phyloP scores from a whole-genome alignment of 139 green algal genomes.

The Micractinium conductrix region DNA sequence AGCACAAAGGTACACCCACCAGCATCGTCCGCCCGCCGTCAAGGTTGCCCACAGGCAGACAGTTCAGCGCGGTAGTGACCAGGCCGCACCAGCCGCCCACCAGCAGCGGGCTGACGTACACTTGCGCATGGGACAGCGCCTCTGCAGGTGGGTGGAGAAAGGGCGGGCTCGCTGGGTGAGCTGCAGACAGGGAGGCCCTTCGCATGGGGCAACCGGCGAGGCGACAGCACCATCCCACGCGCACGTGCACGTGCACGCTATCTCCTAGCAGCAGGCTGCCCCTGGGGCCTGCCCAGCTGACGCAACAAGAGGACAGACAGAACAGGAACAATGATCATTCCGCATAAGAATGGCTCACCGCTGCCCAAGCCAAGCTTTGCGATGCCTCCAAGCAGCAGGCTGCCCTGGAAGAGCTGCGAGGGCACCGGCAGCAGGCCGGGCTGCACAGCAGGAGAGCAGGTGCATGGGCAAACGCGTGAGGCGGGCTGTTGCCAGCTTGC shows the following conservation, averaged over 20 bases:
- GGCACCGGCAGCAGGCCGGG: conserved; percentile 84
- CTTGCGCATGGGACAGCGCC: conserved; percentile 38
- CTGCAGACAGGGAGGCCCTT: neutral
- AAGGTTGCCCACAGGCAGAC: conserved; percentile 83
- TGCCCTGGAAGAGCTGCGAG: conserved; percentile 81
- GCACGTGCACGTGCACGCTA: too few relatives aligned
- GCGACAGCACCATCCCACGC: neutral
- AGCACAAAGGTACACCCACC: too few relatives aligned
- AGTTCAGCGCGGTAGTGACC: conserved; percentile 83
- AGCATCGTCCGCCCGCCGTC: conserved; percentile 84
- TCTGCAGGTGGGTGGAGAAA: conserved; percentile 9
- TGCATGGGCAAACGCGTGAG: neutral
- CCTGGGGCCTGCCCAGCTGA: too few relatives aligned
- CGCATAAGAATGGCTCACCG: neutral
- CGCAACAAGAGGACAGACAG: too few relatives aligned
- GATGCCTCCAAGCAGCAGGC: conserved; percentile 74
- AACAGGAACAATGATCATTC: too few relatives aligned
- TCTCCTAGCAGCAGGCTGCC: neutral
- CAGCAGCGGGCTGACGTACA: conserved; percentile 67
- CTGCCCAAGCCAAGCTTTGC: conserved; percentile 61
- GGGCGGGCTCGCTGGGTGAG: neutral
- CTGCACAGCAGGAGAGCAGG: conserved; percentile 2
- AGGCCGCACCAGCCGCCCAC: conserved; percentile 88
- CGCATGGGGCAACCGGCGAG: too few relatives aligned
- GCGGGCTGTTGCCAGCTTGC: too few relatives aligned